These are phyloP conservation scores for Colletotrichum costaricense DNA, from an alignment of 2,329 filamentous ascomycete genomes.

Conservation along the genomic window DNA sequence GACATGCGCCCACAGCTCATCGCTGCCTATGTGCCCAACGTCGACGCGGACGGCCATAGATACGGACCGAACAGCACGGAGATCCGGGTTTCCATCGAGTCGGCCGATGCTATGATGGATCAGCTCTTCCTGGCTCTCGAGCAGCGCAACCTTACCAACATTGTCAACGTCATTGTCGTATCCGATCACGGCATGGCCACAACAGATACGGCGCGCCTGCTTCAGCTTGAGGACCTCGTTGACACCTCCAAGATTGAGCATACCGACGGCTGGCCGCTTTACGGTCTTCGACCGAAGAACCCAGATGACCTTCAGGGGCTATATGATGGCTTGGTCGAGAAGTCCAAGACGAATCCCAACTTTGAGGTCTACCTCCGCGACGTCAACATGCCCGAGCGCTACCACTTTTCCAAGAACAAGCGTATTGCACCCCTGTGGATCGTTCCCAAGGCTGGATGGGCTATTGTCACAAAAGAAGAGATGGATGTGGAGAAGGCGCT, in stretches of 20 bases:
- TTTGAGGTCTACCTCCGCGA: conserved; percentile 91
- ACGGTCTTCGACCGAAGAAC: conserved; percentile 85
- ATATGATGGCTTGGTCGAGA: conserved; percentile 69
- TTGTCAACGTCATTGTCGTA: conserved; percentile 96
- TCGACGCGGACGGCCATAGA: conserved; percentile 87
- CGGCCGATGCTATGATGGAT: conserved; percentile 87
- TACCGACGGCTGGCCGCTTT: conserved; percentile 93
- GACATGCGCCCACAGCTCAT: conserved; percentile 87
- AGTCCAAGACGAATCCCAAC: conserved; percentile 71
- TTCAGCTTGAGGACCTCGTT: conserved; percentile 91
- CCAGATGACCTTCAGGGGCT: conserved; percentile 73
- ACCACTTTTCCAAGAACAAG: conserved; percentile 88
- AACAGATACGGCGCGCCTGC: conserved; percentile 80
- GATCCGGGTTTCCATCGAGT: conserved; percentile 79
- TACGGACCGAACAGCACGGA: conserved; percentile 97
- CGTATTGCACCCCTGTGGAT: conserved; percentile 97
- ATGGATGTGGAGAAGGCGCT: conserved; percentile 79
- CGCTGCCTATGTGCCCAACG: conserved; percentile 92
- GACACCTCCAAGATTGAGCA: conserved; percentile 83
- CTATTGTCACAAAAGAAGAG: conserved; percentile 83
- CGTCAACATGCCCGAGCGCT: conserved; percentile 89
- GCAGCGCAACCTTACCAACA: conserved; percentile 82
- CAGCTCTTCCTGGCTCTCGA: conserved; percentile 81
- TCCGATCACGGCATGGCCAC: conserved; percentile 99
- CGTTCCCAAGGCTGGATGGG: conserved; percentile 92